A percentile compares a stretch with the other conserved stretches of the same genome.
Evolutionary conservation across 1,284 basidiomycete genomes (phyloP).

Genomic region (Phaffia rhodozyma): DNA sequence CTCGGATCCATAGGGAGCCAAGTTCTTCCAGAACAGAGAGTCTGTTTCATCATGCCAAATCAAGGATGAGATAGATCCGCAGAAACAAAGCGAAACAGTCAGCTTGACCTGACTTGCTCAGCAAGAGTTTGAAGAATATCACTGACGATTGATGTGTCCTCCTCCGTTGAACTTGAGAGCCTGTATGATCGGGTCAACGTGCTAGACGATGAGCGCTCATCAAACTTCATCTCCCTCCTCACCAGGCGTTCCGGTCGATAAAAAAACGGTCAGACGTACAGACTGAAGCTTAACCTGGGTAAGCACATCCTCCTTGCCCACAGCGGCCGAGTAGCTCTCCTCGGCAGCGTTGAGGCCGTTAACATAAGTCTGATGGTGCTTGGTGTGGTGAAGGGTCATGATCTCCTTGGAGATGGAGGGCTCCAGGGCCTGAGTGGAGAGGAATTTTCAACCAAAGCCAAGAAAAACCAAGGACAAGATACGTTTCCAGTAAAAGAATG

Average conservation of each 20-base stretch:
- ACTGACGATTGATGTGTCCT: conserved; percentile 49
- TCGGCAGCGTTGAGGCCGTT: conserved; percentile 80
- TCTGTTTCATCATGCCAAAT: conserved; percentile 46
- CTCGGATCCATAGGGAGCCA: conserved; percentile 52
- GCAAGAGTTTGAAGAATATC: conserved; percentile 6
- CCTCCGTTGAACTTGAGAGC: conserved; percentile 88
- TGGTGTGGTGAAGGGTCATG: conserved; percentile 87
- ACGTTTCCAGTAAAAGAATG: too few relatives aligned
- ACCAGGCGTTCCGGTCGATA: too few relatives aligned
- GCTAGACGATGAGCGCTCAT: too few relatives aligned
- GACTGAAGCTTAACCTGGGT: conserved; percentile 70
- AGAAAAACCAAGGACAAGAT: too few relatives aligned
- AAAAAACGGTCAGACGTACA: conserved; percentile 25
- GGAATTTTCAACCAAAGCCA: too few relatives aligned
- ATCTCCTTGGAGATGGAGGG: conserved; percentile 52
- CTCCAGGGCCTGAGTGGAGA: conserved; percentile 34
- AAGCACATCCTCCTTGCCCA: conserved; percentile 38
- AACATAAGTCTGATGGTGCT: conserved; percentile 91
- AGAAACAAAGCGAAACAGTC: conserved; percentile 21
- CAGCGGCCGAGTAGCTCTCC: conserved; percentile 29
- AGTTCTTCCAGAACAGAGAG: conserved; percentile 95
- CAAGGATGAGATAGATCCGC: neutral
- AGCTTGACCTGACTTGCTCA: conserved; percentile 1
- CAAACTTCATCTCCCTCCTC: too few relatives aligned
- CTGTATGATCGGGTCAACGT: neutral